These are phyloP conservation scores for Tylopilus microsporus DNA, from an alignment of 1,284 basidiomycete genomes.

Conservation along the genomic window DNA sequence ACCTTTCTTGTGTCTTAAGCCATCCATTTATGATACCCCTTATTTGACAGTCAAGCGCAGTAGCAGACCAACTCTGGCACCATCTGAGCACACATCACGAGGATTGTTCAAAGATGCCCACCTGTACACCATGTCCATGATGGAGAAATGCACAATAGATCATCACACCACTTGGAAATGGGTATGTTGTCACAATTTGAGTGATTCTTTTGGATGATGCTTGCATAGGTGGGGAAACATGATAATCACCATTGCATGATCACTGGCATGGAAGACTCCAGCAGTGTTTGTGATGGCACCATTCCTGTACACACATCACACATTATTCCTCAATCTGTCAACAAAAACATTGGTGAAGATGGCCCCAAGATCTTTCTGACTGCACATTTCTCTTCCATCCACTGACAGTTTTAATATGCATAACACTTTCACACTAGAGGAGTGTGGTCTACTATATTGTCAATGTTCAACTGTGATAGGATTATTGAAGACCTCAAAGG, in stretches of 20 bases:
- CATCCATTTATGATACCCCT: background rate
- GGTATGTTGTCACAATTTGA: background rate
- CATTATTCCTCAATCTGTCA: background rate
- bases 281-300: background rate
- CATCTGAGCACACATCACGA: background rate
- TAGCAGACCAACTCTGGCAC: background rate
- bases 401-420: background rate
- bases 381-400: background rate
- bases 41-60: background rate
- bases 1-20: background rate
- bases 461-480: background rate
- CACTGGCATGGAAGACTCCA: background rate
- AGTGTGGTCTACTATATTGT: background rate
- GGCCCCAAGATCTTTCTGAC: background rate
- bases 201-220: background rate
- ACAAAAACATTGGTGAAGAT: background rate
- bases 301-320: background rate
- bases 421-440: background rate
- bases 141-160: background rate
- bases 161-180: background rate
- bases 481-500: background rate
- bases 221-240: slow-evolving; percentile 1
- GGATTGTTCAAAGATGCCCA: slow-evolving; percentile 2
- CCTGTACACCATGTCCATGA: background rate
- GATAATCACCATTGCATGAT: slow-evolving; percentile 1